Conservation (phyloP, 2,329 filamentous ascomycete species). For the Ophiosphaerella korrae region DNA sequence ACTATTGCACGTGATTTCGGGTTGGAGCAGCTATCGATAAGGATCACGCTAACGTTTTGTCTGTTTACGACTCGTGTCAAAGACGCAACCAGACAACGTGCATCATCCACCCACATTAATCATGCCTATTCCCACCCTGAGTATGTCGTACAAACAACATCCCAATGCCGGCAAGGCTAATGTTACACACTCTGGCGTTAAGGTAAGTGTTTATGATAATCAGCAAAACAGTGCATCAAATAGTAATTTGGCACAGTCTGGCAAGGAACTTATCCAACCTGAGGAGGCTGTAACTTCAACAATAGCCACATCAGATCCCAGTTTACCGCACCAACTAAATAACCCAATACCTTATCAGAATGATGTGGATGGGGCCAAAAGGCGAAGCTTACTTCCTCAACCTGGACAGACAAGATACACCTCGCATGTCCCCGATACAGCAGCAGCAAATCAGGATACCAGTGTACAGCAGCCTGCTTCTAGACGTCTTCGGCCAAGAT, state of each 20-base stretch:
- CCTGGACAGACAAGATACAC: constrained; percentile 32
- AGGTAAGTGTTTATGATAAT: too few relatives aligned
- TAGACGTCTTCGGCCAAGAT: constrained; percentile 35
- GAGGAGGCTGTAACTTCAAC: not conserved
- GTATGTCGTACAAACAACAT: constrained; percentile 22
- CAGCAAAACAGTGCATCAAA: not conserved
- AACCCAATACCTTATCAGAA: constrained; percentile 9
- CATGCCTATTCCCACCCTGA: constrained; percentile 31
- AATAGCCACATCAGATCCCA: not conserved
- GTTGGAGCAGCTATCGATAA: constrained; percentile 10
- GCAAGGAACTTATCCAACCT: not conserved
- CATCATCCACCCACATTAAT: not conserved
- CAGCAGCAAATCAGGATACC: not conserved
- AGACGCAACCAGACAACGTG: not conserved
- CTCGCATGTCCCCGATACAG: constrained; percentile 9
- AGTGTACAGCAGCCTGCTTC: constrained; percentile 3
- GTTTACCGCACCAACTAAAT: constrained; percentile 4
- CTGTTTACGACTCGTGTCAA: not conserved
- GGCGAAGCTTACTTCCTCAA: constrained; percentile 41
- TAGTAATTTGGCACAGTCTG: constrained; percentile 10
- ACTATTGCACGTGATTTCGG: not conserved
- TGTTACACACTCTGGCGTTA: not conserved
- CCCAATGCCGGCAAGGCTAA: constrained; percentile 17
- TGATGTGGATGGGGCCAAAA: constrained; percentile 15
- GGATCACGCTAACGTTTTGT: constrained; percentile 2